Conservation (phyloP, 371 early-diverging fungal genomes). For the Rhizopus delemar region DNA sequence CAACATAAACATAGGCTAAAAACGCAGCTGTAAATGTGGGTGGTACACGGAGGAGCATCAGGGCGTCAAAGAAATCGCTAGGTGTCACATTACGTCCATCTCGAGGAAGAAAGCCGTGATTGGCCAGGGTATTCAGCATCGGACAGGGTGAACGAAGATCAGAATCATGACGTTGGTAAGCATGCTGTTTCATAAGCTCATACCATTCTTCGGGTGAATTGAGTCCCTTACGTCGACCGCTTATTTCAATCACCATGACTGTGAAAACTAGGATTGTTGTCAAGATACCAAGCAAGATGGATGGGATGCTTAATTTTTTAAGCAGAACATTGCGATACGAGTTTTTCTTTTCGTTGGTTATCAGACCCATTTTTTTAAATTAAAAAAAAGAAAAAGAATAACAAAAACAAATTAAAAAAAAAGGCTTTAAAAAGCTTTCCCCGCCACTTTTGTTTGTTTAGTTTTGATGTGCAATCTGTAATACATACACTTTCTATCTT, state of each 20-base stretch:
- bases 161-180: slow-evolving; percentile 19
- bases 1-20: slow-evolving; percentile 15
- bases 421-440: background rate
- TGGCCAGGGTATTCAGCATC: slow-evolving; percentile 41
- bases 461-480: background rate
- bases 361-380: background rate
- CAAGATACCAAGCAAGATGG: slow-evolving; percentile 3
- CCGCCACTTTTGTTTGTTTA: background rate
- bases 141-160: slow-evolving; percentile 44
- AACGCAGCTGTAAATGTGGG: slow-evolving; percentile 9
- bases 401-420: background rate
- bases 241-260: slow-evolving; percentile 14
- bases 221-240: slow-evolving; percentile 9
- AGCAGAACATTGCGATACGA: background rate
- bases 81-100: slow-evolving; percentile 37
- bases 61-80: slow-evolving; percentile 25
- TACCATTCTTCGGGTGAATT: slow-evolving; percentile 25
- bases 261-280: slow-evolving; percentile 1
- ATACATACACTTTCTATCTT: background rate
- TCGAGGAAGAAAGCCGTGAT: slow-evolving; percentile 42
- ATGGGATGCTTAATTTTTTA: background rate
- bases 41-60: slow-evolving; percentile 19
- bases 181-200: slow-evolving; percentile 26
- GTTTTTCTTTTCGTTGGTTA: background rate
- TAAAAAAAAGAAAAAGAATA: too few relatives aligned